Conservation (phyloP, 306 rosid genomes). For the Prunus mongolica region DNA sequence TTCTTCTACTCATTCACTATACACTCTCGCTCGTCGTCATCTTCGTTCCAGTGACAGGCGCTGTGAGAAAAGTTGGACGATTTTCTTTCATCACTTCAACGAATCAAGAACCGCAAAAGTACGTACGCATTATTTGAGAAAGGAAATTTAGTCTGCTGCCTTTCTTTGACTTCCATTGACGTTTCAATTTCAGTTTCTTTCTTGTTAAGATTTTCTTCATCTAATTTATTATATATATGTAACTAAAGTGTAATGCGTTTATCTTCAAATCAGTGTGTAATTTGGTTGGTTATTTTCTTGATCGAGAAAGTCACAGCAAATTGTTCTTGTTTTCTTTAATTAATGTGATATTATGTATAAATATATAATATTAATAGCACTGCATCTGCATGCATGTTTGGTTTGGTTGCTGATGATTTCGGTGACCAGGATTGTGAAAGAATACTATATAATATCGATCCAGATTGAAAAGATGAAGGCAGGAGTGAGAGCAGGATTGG, state of each 20-base stretch:
- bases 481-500: conserved; percentile 42
- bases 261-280: too few relatives aligned
- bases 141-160: too few relatives aligned
- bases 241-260: too few relatives aligned
- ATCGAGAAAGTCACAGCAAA: too few relatives aligned
- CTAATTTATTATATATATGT: too few relatives aligned
- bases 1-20: neutral
- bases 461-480: conserved; percentile 33
- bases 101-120: neutral
- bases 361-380: too few relatives aligned
- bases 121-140: neutral
- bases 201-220: neutral
- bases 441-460: neutral
- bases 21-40: neutral
- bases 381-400: too few relatives aligned
- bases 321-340: too few relatives aligned
- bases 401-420: too few relatives aligned
- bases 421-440: conserved; percentile 5
- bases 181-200: neutral
- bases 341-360: too few relatives aligned
- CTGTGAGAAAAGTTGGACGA: too few relatives aligned
- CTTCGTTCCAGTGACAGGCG: too few relatives aligned
- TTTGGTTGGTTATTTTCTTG: neutral
- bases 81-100: neutral
- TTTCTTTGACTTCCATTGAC: neutral